Conservation (phyloP, 2,329 filamentous ascomycete species). For the Scytalidium sp. region DNA sequence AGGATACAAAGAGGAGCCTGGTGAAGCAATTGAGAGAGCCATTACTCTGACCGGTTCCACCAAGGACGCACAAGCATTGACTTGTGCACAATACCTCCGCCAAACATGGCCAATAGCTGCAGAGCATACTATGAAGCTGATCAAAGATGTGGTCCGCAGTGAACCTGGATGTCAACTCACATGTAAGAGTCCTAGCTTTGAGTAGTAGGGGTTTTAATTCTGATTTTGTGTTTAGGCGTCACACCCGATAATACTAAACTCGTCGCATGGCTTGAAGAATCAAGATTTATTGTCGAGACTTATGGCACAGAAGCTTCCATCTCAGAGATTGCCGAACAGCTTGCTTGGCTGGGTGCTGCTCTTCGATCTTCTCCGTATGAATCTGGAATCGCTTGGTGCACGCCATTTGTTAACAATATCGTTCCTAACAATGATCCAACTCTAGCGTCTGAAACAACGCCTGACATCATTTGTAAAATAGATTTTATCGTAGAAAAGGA, state of each 20-base stretch:
- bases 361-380: conserved; percentile 22
- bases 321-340: conserved; percentile 32
- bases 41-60: conserved; percentile 19
- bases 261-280: neutral
- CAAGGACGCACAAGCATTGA: conserved; percentile 20
- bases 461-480: conserved; percentile 1
- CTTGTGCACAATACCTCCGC: conserved; percentile 17
- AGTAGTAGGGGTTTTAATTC: neutral
- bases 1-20: conserved; percentile 3
- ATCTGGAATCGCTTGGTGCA: conserved; percentile 11
- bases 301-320: conserved; percentile 12
- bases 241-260: conserved; percentile 11
- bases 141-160: neutral
- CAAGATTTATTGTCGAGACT: conserved; percentile 4
- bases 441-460: neutral
- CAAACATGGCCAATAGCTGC: neutral
- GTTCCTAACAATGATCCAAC: neutral
- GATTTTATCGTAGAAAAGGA: neutral
- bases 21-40: conserved; percentile 7
- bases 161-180: neutral
- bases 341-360: conserved; percentile 33
- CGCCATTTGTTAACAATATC: conserved; percentile 6
- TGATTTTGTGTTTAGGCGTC: conserved; percentile 9
- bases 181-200: neutral
- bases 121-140: neutral